A percentile compares a stretch with the other conserved stretches of the same genome.
These are phyloP conservation scores for Kurtzmaniella natalensis DNA, from an alignment of 1,139 yeast genomes.

Conservation along the genomic window DNA sequence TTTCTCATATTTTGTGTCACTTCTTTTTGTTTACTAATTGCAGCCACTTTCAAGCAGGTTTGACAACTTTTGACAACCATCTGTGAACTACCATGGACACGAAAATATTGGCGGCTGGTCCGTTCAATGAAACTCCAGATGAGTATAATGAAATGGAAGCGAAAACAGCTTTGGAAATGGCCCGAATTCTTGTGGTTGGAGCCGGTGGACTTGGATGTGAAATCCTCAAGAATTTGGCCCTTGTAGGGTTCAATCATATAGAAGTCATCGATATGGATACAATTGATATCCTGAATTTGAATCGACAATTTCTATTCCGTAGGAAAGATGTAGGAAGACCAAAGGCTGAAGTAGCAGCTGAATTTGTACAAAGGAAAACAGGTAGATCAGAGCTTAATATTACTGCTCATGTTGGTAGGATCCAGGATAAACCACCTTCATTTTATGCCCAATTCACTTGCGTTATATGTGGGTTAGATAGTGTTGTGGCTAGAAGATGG, in stretches of 20 bases:
- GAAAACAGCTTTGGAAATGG: constrained; percentile 19
- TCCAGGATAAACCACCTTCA: constrained; percentile 64
- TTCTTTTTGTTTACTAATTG: not conserved
- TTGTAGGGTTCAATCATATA: constrained; percentile 69
- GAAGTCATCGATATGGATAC: constrained; percentile 95
- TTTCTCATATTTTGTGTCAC: not conserved
- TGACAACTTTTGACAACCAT: not conserved
- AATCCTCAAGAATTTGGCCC: constrained; percentile 75
- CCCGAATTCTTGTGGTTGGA: constrained; percentile 60
- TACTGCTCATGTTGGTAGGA: constrained; percentile 56
- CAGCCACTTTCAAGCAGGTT: not conserved
- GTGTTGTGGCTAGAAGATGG: constrained; percentile 90
- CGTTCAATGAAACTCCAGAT: constrained; percentile 38
- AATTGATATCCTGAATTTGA: constrained; percentile 83
- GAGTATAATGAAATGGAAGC: constrained; percentile 29
- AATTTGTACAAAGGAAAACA: constrained; percentile 48
- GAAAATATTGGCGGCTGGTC: constrained; percentile 21
- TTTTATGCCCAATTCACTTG: constrained; percentile 70
- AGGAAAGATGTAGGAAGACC: constrained; percentile 69
- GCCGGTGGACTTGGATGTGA: constrained; percentile 98
- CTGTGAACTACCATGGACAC: not conserved
- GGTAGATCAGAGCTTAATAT: constrained; percentile 42
- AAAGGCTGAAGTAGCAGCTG: constrained; percentile 79
- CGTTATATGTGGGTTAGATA: constrained; percentile 84
- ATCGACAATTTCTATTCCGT: constrained; percentile 84